A percentile compares a stretch with the other conserved stretches of the same genome.
These are phyloP conservation scores for Globisporangium acanthophoron DNA, from an alignment of 352 stramenopile genomes.

Conservation along the genomic window DNA sequence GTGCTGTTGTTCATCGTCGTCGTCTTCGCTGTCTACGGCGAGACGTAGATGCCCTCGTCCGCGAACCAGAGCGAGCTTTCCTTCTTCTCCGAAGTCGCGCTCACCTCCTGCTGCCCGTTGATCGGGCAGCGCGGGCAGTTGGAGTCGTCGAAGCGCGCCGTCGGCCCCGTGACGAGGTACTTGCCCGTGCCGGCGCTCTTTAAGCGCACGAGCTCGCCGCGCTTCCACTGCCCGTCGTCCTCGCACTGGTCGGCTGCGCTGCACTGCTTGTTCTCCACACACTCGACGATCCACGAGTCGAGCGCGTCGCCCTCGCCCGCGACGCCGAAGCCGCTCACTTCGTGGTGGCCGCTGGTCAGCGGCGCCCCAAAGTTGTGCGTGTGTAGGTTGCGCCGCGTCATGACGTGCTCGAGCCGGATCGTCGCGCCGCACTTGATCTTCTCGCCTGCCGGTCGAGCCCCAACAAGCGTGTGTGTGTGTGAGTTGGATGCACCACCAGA, in stretches of 20 bases:
- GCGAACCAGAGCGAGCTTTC: slow-evolving; percentile 72
- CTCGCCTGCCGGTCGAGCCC: slow-evolving; percentile 19
- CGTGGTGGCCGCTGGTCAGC: slow-evolving; percentile 47
- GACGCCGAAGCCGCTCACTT: slow-evolving; percentile 80
- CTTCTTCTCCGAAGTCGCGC: slow-evolving; percentile 35
- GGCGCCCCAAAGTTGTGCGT: slow-evolving; percentile 67
- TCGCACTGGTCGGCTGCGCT: slow-evolving; percentile 59
- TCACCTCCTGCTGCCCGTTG: slow-evolving; percentile 84
- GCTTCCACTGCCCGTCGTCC: slow-evolving; percentile 72
- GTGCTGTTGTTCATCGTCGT: neutral
- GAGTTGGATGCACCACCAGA: neutral
- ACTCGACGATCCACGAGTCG: slow-evolving; percentile 79
- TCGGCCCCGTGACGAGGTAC: slow-evolving; percentile 44
- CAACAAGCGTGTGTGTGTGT: neutral
- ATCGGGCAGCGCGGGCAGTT: slow-evolving; percentile 82
- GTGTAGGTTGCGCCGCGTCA: slow-evolving; percentile 75
- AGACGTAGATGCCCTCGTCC: slow-evolving; percentile 79
- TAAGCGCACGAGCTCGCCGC: slow-evolving; percentile 64
- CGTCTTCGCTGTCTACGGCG: slow-evolving; percentile 21
- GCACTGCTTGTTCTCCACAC: slow-evolving; percentile 67
- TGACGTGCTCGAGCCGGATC: slow-evolving; percentile 71
- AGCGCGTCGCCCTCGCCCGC: slow-evolving; percentile 64
- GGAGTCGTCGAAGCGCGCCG: slow-evolving; percentile 60
- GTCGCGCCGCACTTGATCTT: slow-evolving; percentile 59
- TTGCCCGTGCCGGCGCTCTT: slow-evolving; percentile 47